These are phyloP conservation scores for Lyophyllum atratum DNA, from an alignment of 768 basidiomycete species.

Conservation along the genomic window DNA sequence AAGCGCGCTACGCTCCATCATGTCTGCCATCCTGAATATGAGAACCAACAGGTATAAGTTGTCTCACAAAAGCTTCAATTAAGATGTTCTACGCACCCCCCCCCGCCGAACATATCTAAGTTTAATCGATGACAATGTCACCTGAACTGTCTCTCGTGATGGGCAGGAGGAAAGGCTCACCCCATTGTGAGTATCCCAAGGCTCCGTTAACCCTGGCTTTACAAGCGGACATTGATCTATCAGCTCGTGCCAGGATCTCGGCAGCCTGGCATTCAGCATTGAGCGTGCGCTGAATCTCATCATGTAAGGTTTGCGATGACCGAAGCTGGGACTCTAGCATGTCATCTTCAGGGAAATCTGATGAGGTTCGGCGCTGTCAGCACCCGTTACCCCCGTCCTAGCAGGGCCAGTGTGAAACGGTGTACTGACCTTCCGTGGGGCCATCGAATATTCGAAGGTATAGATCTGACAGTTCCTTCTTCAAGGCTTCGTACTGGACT, in stretches of 20 bases:
- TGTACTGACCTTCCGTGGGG: constrained; percentile 36
- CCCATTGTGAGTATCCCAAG: constrained; percentile 40
- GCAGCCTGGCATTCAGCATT: constrained; percentile 43
- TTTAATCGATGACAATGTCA: constrained; percentile 5
- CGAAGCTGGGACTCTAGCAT: constrained; percentile 39
- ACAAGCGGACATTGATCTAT: constrained; percentile 33
- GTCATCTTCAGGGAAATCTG: constrained; percentile 49
- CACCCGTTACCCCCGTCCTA: no score
- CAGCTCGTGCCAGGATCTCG: constrained; percentile 39
- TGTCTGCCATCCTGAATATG: constrained; percentile 36
- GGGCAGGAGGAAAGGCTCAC: constrained; percentile 20
- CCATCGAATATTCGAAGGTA: constrained; percentile 46
- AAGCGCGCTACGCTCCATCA: constrained; percentile 44
- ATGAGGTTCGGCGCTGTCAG: neutral
- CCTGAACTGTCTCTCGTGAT: neutral
- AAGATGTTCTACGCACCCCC: constrained; percentile 25
- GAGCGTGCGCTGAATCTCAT: constrained; percentile 34
- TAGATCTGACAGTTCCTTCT: constrained; percentile 37
- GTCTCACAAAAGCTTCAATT: neutral
- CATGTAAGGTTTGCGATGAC: constrained; percentile 31
- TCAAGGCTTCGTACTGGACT: constrained; percentile 27
- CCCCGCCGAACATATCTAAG: constrained; percentile 45
- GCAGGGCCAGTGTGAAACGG: neutral
- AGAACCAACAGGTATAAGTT: neutral
- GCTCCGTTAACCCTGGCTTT: constrained; percentile 36